Evolutionary conservation across 257 asterid species (phyloP).

Genomic region (Orobanche coerulescens): DNA sequence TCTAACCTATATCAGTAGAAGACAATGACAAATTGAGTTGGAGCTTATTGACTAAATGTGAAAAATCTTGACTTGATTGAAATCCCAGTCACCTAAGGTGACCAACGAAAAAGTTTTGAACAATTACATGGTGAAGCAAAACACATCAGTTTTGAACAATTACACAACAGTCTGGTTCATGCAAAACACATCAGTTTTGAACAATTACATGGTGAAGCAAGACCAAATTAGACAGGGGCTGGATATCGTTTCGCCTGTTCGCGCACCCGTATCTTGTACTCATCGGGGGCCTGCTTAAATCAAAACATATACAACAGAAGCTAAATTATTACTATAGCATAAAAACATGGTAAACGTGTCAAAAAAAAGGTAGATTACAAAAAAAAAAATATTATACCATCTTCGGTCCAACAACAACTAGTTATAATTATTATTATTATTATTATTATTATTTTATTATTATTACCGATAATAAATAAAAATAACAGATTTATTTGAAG

Average conservation of each 20-base stretch:
- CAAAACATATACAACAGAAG: not conserved
- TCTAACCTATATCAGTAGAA: too few relatives aligned
- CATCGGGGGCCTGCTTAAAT: constrained; percentile 42
- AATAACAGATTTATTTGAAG: not conserved
- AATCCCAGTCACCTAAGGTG: too few relatives aligned
- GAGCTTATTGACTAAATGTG: too few relatives aligned
- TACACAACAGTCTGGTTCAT: too few relatives aligned
- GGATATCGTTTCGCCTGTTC: constrained; percentile 58
- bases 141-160: too few relatives aligned
- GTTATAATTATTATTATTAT: too few relatives aligned
- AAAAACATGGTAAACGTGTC: not conserved
- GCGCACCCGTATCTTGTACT: constrained; percentile 55
- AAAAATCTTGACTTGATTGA: too few relatives aligned
- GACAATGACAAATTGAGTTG: too few relatives aligned
- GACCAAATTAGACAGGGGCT: constrained; percentile 24
- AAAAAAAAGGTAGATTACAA: not conserved
- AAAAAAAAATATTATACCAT: not conserved
- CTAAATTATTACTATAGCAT: not conserved
- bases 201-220: not conserved
- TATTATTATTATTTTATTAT: too few relatives aligned
- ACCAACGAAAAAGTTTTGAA: too few relatives aligned
- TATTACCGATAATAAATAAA: too few relatives aligned
- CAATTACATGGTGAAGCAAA: not conserved
- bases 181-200: not conserved
- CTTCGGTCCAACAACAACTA: too few relatives aligned